Conservation (phyloP, 257 asterid species). For the Leonotis leonurus region DNA sequence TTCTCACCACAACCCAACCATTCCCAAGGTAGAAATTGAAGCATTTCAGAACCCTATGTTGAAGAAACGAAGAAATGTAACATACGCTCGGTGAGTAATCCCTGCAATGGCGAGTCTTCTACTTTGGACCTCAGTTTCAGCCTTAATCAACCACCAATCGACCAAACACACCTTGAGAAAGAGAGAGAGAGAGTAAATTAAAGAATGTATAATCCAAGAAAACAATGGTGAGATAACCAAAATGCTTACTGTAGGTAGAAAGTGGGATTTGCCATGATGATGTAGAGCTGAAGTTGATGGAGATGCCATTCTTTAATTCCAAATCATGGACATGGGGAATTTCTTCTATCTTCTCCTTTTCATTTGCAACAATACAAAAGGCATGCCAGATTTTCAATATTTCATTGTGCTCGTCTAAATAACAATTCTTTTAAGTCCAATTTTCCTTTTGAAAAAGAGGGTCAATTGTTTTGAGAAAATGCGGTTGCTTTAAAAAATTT, state of each 20-base stretch:
- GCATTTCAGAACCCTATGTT: not conserved
- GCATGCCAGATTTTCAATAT: too few species aligned
- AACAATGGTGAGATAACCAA: not conserved
- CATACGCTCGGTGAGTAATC: constrained; percentile 39
- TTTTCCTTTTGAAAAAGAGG: too few species aligned
- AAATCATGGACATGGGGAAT: too few species aligned
- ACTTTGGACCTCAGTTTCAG: constrained; percentile 34
- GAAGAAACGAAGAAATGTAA: not conserved
- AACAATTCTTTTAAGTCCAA: too few species aligned
- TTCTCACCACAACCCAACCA: not conserved
- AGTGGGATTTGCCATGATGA: constrained; percentile 26
- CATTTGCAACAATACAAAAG: too few species aligned
- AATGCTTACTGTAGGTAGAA: constrained; percentile 39
- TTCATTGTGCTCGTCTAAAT: too few species aligned
- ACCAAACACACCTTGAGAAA: constrained; percentile 41
- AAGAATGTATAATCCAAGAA: not conserved
- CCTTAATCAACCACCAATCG: constrained; percentile 74
- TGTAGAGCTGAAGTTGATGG: constrained; percentile 22
- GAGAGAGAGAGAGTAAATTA: not conserved
- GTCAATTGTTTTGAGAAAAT: too few species aligned
- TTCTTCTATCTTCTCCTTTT: too few species aligned
- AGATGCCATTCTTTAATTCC: constrained; percentile 20
- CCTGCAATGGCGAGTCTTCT: constrained; percentile 59
- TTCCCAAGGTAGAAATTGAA: not conserved
- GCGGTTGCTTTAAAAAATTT: too few species aligned